Evolutionary conservation across 2,329 filamentous ascomycete genomes (phyloP).

Genomic region (Xylariales sp.): DNA sequence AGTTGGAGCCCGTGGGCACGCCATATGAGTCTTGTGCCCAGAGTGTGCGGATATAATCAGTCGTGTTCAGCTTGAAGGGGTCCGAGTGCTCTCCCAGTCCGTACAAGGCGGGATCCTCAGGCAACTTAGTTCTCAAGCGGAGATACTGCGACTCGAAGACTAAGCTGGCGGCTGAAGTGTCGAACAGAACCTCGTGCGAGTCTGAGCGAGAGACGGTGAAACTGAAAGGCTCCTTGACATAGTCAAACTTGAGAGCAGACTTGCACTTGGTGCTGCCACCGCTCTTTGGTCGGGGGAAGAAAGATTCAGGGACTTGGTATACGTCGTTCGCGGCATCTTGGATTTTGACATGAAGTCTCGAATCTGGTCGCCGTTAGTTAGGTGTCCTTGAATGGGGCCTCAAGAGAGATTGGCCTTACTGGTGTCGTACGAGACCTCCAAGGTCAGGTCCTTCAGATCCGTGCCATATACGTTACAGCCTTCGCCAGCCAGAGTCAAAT

Average conservation of each 20-base stretch:
- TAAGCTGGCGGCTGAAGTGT: constrained; percentile 73
- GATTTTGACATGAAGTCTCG: constrained; percentile 79
- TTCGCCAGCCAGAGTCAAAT: constrained; percentile 70
- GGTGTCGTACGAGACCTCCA: constrained; percentile 74
- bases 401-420: constrained; percentile 45
- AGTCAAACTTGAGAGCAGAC: constrained; percentile 51
- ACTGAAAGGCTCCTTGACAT: constrained; percentile 54
- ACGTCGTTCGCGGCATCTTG: constrained; percentile 75
- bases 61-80: constrained; percentile 73
- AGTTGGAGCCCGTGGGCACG: constrained; percentile 70
- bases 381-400: constrained; percentile 7
- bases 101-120: constrained; percentile 76
- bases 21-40: constrained; percentile 76
- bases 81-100: constrained; percentile 84
- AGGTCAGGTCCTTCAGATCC: constrained; percentile 70
- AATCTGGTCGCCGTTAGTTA: constrained; percentile 57
- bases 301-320: constrained; percentile 78
- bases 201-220: constrained; percentile 55
- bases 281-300: constrained; percentile 69
- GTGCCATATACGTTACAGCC: constrained; percentile 77
- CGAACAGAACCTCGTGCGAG: constrained; percentile 69
- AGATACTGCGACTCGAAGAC: constrained; percentile 85
- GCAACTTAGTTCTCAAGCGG: constrained; percentile 76
- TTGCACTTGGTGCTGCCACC: constrained; percentile 35
- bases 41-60: constrained; percentile 75